Conservation (phyloP, 1,139 yeast genomes). For the Scheffersomyces lignicola region DNA sequence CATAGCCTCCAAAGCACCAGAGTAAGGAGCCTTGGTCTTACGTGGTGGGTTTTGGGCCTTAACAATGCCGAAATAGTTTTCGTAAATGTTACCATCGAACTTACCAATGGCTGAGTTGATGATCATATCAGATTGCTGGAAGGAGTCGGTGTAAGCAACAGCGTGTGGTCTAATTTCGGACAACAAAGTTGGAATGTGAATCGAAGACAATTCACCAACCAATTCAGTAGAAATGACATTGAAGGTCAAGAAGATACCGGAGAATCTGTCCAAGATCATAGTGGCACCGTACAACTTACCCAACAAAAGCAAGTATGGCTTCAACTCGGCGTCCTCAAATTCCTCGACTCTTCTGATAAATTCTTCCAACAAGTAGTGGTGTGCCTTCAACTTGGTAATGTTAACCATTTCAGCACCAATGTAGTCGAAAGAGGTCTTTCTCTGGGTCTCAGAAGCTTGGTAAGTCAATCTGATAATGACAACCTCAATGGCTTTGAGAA, state of each 20-base stretch:
- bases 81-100: conserved; percentile 84
- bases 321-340: conserved; percentile 21
- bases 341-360: conserved; percentile 27
- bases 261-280: conserved; percentile 35
- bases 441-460: conserved; percentile 31
- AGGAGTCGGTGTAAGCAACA: conserved; percentile 85
- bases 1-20: conserved; percentile 49
- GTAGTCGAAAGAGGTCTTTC: conserved; percentile 37
- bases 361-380: conserved; percentile 35
- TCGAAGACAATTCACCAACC: conserved; percentile 32
- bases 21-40: conserved; percentile 61
- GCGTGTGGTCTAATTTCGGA: conserved; percentile 61
- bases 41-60: conserved; percentile 54
- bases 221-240: conserved; percentile 34
- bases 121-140: conserved; percentile 81
- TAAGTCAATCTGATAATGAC: conserved; percentile 40
- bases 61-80: conserved; percentile 62
- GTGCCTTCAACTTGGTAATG: conserved; percentile 56
- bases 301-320: conserved; percentile 25
- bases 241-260: conserved; percentile 43
- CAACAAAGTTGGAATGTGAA: conserved; percentile 35
- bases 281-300: conserved; percentile 31
- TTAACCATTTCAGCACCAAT: conserved; percentile 60
- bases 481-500: conserved; percentile 42
- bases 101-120: conserved; percentile 85